phyloP scores from a whole-genome alignment of 805 yeast genomes.

The Candida pseudofarinosa region DNA sequence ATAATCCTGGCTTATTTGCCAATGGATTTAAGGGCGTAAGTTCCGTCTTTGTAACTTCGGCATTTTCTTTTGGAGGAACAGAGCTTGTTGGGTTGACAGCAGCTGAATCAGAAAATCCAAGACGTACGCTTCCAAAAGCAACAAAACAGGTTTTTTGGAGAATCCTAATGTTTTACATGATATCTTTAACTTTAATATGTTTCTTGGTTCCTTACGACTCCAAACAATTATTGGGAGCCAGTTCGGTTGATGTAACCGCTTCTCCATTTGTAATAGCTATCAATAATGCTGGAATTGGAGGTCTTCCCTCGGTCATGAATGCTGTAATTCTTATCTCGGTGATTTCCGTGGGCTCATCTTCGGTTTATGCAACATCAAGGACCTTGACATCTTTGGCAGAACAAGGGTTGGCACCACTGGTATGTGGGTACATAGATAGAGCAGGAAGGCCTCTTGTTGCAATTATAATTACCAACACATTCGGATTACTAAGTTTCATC shows the following conservation, averaged over 20 bases:
- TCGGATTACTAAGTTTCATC: constrained; percentile 58
- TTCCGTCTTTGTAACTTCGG: constrained; percentile 71
- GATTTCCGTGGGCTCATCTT: constrained; percentile 69
- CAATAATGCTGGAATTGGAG: constrained; percentile 59
- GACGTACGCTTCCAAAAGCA: constrained; percentile 64
- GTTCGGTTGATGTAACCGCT: constrained; percentile 56
- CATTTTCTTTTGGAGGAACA: constrained; percentile 72
- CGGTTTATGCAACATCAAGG: constrained; percentile 68
- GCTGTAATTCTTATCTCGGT: constrained; percentile 67
- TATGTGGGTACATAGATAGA: constrained; percentile 67
- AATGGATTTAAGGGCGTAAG: constrained; percentile 66
- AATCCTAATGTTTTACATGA: constrained; percentile 64
- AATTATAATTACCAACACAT: constrained; percentile 46
- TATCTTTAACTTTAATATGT: constrained; percentile 50
- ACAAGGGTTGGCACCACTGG: constrained; percentile 58
- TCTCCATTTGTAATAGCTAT: constrained; percentile 77
- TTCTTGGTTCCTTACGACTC: constrained; percentile 69
- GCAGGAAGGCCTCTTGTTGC: constrained; percentile 77
- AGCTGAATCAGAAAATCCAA: constrained; percentile 70
- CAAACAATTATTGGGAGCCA: constrained; percentile 42
- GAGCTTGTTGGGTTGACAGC: constrained; percentile 74
- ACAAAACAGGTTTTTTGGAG: constrained; percentile 84
- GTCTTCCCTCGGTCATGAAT: constrained; percentile 66
- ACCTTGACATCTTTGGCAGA: constrained; percentile 64
- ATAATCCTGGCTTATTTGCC: constrained; percentile 65